Conservation (phyloP, 306 rosid genomes). For the Purshia tridentata region DNA sequence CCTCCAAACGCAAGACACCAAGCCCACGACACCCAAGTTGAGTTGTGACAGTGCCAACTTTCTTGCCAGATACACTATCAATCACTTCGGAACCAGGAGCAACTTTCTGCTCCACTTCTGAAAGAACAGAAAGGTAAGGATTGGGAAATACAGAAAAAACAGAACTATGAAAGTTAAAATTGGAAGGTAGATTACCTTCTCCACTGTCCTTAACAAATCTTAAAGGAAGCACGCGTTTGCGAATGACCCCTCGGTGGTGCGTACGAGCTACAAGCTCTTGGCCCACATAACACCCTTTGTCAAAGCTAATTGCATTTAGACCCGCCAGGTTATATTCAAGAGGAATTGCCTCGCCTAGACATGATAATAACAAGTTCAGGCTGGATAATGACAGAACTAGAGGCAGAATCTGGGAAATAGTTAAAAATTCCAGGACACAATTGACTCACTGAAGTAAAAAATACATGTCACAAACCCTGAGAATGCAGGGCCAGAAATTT, state of each 20-base stretch:
- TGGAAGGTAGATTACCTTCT: conserved; percentile 47
- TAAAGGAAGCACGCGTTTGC: conserved; percentile 74
- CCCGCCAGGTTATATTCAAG: conserved; percentile 90
- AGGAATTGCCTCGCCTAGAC: conserved; percentile 82
- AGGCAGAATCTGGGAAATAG: not conserved
- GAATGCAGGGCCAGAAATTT: not conserved
- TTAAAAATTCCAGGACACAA: not conserved
- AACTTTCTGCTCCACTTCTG: conserved; percentile 55
- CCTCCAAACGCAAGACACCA: conserved; percentile 73
- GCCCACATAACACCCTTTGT: conserved; percentile 94
- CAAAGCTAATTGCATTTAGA: conserved; percentile 88
- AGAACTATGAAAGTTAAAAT: conserved; percentile 3
- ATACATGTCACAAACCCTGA: not conserved
- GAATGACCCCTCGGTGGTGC: conserved; percentile 83
- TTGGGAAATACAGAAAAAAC: not conserved
- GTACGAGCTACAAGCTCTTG: conserved; percentile 91
- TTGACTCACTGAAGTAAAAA: not conserved
- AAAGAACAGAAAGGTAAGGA: conserved; percentile 21
- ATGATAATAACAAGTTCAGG: conserved; percentile 12
- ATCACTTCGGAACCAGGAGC: conserved; percentile 62
- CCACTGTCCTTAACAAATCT: conserved; percentile 55
- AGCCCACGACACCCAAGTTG: conserved; percentile 68
- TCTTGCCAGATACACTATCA: conserved; percentile 47
- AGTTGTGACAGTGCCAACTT: conserved; percentile 63
- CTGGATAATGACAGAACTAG: not conserved